Evolutionary conservation across 805 yeast genomes (phyloP).

Genomic region (Lachancea meyersii): DNA sequence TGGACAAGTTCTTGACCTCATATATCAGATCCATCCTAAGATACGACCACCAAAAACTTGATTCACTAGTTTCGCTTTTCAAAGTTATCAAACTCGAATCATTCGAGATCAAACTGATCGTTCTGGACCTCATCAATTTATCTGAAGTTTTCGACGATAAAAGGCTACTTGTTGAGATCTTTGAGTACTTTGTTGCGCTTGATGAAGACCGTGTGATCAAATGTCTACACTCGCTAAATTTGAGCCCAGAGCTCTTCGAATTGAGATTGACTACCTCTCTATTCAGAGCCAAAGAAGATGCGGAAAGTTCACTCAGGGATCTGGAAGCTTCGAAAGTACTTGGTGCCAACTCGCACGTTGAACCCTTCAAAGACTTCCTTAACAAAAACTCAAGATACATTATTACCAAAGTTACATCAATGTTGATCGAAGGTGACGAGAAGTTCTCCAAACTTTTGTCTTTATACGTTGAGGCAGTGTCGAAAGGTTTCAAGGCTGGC

Average conservation of each 20-base stretch:
- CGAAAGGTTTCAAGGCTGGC: conserved; percentile 29
- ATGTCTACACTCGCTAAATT: conserved; percentile 33
- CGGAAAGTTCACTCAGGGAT: conserved; percentile 23
- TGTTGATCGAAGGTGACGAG: conserved; percentile 28
- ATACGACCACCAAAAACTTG: conserved; percentile 37
- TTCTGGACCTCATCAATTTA: conserved; percentile 35
- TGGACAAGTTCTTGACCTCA: conserved; percentile 40
- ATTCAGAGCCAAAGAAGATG: conserved; percentile 19
- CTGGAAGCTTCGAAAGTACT: conserved; percentile 25
- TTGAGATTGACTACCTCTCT: conserved; percentile 65
- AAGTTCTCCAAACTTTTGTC: conserved; percentile 41
- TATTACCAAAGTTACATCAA: conserved; percentile 30
- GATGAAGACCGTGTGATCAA: conserved; percentile 37
- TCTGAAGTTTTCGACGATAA: conserved; percentile 37
- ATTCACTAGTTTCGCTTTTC: conserved; percentile 34
- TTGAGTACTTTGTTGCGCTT: conserved; percentile 35
- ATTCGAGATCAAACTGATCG: conserved; percentile 35
- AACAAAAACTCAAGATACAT: conserved; percentile 26
- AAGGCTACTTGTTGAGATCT: conserved; percentile 34
- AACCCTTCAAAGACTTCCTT: conserved; percentile 29
- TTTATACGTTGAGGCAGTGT: conserved; percentile 41
- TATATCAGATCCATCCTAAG: conserved; percentile 41
- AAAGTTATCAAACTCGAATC: conserved; percentile 31
- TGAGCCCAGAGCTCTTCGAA: conserved; percentile 46
- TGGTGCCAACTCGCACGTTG: conserved; percentile 19